Evolutionary conservation across 2,329 filamentous ascomycete species (phyloP).

Genomic region (Trichoderma oligosporum): DNA sequence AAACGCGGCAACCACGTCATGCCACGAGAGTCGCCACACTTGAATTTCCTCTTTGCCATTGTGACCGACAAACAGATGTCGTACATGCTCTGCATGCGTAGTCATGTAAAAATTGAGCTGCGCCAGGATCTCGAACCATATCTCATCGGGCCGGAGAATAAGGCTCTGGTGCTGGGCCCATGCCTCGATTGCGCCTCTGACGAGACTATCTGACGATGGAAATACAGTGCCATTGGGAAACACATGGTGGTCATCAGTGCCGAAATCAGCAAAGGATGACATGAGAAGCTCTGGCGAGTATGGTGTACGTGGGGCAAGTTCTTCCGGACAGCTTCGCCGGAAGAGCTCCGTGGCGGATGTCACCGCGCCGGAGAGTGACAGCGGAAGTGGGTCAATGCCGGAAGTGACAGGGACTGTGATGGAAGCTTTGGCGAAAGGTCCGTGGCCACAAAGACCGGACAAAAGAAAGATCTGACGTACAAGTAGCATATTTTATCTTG

Average conservation of each 20-base stretch:
- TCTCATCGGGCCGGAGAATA: constrained; percentile 48
- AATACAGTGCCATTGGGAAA: constrained; percentile 26
- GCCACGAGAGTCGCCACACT: constrained; percentile 28
- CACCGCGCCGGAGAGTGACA: constrained; percentile 24
- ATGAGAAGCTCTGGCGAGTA: constrained; percentile 29
- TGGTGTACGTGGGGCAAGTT: constrained; percentile 24
- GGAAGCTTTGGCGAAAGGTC: not conserved
- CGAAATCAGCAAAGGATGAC: constrained; percentile 29
- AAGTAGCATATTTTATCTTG: constrained; percentile 1
- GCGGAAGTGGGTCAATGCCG: constrained; percentile 29
- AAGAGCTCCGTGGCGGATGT: constrained; percentile 32
- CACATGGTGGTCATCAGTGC: constrained; percentile 15
- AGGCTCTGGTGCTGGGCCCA: constrained; percentile 50
- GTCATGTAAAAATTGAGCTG: constrained; percentile 51
- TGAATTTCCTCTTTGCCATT: constrained; percentile 40
- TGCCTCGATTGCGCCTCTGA: constrained; percentile 44
- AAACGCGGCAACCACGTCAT: constrained; percentile 29
- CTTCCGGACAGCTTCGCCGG: constrained; percentile 34
- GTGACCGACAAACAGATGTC: constrained; percentile 45
- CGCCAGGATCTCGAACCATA: constrained; percentile 53
- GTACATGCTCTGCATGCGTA: constrained; percentile 43
- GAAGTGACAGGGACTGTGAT: constrained; percentile 14
- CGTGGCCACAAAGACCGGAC: constrained; percentile 5
- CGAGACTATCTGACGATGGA: constrained; percentile 39
- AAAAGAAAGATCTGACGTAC: not conserved